Percentiles rank a stretch among this genome's conserved stretches.
phyloP scores from a whole-genome alignment of 345 rosid species.

The Citrus inodora region DNA sequence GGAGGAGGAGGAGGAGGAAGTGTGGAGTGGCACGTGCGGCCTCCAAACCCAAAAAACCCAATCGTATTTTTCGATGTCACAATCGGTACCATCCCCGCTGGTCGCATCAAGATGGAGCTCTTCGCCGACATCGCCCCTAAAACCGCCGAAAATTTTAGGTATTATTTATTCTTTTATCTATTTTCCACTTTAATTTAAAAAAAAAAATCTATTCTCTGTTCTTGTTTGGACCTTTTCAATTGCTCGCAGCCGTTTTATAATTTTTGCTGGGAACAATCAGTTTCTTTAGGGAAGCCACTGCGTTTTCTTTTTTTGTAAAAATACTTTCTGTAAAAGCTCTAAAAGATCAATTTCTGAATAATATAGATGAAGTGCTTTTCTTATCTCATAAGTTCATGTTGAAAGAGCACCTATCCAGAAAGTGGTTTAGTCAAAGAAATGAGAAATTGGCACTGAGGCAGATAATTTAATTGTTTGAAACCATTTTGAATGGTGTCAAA shows the following conservation, averaged over 20 bases:
- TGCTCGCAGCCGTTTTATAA: no score
- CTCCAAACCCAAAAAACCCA: slow-evolving; percentile 93
- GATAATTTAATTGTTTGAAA: no score
- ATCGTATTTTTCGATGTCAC: slow-evolving; percentile 91
- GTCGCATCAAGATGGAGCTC: slow-evolving; percentile 97
- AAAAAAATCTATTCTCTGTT: no score
- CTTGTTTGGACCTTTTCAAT: neutral
- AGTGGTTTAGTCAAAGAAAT: neutral
- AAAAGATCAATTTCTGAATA: neutral
- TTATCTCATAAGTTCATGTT: neutral
- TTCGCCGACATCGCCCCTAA: slow-evolving; percentile 89
- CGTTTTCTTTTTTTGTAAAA: neutral
- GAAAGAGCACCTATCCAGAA: neutral
- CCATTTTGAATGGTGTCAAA: neutral
- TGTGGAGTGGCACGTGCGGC: slow-evolving; percentile 96
- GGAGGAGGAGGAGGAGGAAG: slow-evolving; percentile 60
- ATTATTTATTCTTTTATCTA: neutral
- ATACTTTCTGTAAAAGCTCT: neutral
- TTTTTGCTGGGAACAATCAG: no score
- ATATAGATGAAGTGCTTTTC: neutral
- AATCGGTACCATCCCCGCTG: slow-evolving; percentile 89
- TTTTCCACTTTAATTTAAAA: neutral
- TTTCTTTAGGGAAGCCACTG: neutral
- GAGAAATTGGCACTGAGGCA: no score
- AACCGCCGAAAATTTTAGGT: slow-evolving; percentile 97